Evolutionary conservation across 345 rosid species (phyloP), one percentile per base, ranked within the genome.

Genomic region (Salix arbutifolia): DNA sequence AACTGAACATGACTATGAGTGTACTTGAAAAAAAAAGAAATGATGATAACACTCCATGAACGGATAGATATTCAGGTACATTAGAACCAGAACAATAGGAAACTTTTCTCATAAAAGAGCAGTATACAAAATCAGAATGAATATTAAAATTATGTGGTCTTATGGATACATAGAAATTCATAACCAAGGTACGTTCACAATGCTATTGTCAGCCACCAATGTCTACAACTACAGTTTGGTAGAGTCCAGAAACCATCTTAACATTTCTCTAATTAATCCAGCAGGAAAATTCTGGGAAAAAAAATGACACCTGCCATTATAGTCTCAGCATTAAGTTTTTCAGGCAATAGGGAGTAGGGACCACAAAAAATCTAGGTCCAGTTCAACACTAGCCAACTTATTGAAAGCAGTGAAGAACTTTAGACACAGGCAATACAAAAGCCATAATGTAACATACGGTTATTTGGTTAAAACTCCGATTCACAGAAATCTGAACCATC

Each of bases 381-480:
- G 50, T 48, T 28, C 64, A 21, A 52, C 25, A 46, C 2, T n/a
- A 56, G 44, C 62, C 65, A 64, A 56, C 66, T 42, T 28, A 48
- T 4, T 78, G 44, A 76, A 73, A 35, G 2, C 61, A 77, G 31
- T 21, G 2, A 13, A 6, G 13, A 1, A 44, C 23, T 40, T 31
- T 58, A 53, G 16, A 50, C 65, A 78, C 65, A 35, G 62, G 60
- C 37, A 4, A 42, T 60, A 38, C 11, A 17, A 77, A 81, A 50
- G 72, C 69, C 76, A 78, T 68, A 35, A 46, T 48, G 70, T 48
- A 28, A 79, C 92, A 33, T 90, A 96, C 98, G 80, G 98, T 96
- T 82, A 96, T 91, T 79, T 92, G 99, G 91, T 96, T 93, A 86
- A 96, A 96, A 83, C 99, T 96, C 71, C 97, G 85, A 86, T 88